These are phyloP conservation scores for Ananas comosus DNA, from an alignment of 176 grass and related monocot genomes.

Conservation along the genomic window DNA sequence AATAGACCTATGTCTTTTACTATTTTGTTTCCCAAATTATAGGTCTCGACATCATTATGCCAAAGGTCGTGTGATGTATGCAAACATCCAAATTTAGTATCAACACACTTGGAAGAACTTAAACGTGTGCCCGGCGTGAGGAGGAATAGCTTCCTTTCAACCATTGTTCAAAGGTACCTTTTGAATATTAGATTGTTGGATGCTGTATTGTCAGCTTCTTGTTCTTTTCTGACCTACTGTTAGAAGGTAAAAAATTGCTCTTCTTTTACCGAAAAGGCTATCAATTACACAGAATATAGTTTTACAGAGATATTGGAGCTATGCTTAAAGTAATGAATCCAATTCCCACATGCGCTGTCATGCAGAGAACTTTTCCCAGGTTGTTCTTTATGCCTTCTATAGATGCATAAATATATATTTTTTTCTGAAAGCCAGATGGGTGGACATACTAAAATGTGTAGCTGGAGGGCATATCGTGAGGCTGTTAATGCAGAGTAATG, in stretches of 20 bases:
- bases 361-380: neutral
- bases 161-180: conserved; percentile 47
- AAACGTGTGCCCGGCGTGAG: conserved; percentile 26
- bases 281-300: too few species aligned
- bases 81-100: conserved; percentile 67
- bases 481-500: too few species aligned
- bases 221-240: too few species aligned
- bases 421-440: neutral
- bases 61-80: conserved; percentile 76
- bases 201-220: too few species aligned
- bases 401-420: neutral
- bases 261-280: too few species aligned
- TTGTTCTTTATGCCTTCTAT: neutral
- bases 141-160: conserved; percentile 49
- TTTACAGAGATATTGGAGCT: too few species aligned
- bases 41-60: conserved; percentile 72
- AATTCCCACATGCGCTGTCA: too few species aligned
- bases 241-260: too few species aligned
- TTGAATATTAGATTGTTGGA: neutral
- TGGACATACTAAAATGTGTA: too few species aligned
- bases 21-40: conserved; percentile 7
- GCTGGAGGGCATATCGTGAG: too few species aligned
- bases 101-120: conserved; percentile 49
- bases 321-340: too few species aligned
- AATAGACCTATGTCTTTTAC: neutral